Evolutionary conservation across 306 rosid species (phyloP).

Genomic region (Rosa persica): DNA sequence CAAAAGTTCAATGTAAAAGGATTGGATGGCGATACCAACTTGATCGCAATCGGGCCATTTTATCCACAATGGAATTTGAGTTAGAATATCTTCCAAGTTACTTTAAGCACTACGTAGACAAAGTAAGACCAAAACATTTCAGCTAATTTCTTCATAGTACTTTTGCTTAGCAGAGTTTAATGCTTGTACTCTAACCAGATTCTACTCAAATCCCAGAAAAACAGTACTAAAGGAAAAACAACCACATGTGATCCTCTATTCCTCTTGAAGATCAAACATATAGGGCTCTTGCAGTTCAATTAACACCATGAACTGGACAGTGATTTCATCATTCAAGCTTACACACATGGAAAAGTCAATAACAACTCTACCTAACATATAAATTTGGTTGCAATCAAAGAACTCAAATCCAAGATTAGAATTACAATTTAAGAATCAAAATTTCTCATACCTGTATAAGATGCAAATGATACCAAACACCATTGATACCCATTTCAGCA

Average conservation of each 20-base stretch:
- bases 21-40: conserved; percentile 65
- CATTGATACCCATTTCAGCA: not conserved
- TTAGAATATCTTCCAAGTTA: conserved; percentile 61
- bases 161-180: not conserved
- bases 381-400: not conserved
- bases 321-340: not conserved
- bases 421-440: not conserved
- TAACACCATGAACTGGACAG: not conserved
- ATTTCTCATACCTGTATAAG: not conserved
- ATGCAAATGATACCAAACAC: not conserved
- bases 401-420: not conserved
- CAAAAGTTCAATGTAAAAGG: too few relatives aligned
- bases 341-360: too few relatives aligned
- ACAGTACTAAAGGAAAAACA: not conserved
- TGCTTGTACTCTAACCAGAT: not conserved
- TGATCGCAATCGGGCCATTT: conserved; percentile 79
- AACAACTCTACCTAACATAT: not conserved
- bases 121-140: too few relatives aligned
- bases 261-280: not conserved
- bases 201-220: not conserved
- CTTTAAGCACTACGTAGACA: conserved; percentile 2
- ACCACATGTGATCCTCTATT: conserved; percentile 3
- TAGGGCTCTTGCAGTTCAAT: not conserved
- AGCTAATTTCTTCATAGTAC: not conserved
- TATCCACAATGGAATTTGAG: conserved; percentile 88